Evolutionary conservation across 208 protist species (phyloP).

Genomic region (Leishmania amazonensis): DNA sequence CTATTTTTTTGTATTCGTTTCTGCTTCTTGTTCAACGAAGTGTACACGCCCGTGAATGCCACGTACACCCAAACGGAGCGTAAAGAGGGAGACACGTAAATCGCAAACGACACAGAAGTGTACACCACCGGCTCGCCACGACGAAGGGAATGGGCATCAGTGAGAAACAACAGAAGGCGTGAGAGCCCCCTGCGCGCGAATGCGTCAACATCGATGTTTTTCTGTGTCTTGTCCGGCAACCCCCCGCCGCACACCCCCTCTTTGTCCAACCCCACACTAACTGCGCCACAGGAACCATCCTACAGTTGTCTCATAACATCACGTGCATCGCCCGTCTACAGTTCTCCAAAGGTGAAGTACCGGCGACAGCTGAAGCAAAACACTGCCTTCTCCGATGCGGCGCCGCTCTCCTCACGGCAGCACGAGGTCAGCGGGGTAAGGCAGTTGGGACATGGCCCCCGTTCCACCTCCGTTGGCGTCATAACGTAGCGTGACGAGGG

Average conservation of each 20-base stretch:
- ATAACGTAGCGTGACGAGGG: conserved; percentile 31
- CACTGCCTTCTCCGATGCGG: conserved; percentile 46
- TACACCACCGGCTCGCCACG: background rate
- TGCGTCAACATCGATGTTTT: background rate
- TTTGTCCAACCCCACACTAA: background rate
- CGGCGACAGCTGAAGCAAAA: conserved; percentile 84
- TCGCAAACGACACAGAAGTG: background rate
- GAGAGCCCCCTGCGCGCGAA: background rate
- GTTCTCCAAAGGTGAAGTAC: conserved; percentile 78
- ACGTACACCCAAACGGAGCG: background rate
- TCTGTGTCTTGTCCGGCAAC: background rate
- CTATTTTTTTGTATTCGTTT: background rate
- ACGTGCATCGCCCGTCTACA: conserved; percentile 31
- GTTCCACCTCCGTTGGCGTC: conserved; percentile 34
- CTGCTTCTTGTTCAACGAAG: background rate
- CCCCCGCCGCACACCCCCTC: background rate
- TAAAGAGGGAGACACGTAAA: background rate
- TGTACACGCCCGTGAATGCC: background rate
- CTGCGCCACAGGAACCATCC: no score
- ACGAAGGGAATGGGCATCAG: background rate
- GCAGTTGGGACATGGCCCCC: conserved; percentile 76
- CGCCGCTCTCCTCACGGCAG: conserved; percentile 19
- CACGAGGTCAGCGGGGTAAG: conserved; percentile 48
- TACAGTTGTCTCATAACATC: conserved; percentile 14
- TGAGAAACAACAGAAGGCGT: background rate